Evolutionary conservation across 1,284 basidiomycete species (phyloP), one percentile per base, ranked within the genome.

Genomic region (Cutaneotrichosporon spelunceum): DNA sequence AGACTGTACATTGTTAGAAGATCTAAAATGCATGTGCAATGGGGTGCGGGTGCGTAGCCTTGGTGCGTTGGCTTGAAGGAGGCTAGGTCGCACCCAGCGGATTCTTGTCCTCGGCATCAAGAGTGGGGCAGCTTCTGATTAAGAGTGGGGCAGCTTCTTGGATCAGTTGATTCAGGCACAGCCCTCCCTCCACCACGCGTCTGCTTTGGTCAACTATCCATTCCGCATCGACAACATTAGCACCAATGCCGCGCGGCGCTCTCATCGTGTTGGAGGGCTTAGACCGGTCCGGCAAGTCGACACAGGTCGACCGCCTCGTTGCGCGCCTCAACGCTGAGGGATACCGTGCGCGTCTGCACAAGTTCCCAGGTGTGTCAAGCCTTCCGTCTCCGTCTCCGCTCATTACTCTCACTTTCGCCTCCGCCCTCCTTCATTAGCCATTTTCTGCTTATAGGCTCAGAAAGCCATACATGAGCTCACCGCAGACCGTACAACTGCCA

Each of bases 241-340:
- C 19, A 36, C 56, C 48, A 23, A 59, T 56, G 54, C 14, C 55
- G 13, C 65, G 78, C 59, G 92, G 90, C 1, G 83, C 87, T 7
- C 93, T 97, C 79, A 89, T 96, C 72, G 93, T 93, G 36, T 83
- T 96, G 59, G 93, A 97, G 78, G 93, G 93, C 2, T 85, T 96
- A n/a, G 93, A 96, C 75, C 83, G 90, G 63, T 92, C 90, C 0
- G 93, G 93, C 13, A 96, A 96, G 77, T 90, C 88, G 52, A 96
- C 92, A 0, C 93, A 96, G 74, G 87, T 87, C 0, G 80, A 83
- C 0, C 78, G 81, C 14, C 84, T 96, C 36, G 80, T 84, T 30
- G 74, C 83, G 1, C 81, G 80, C 23, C 78, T 91, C 26, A 63
- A 75, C 19, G 53, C 54, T 3, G 39, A 67, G 23, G 78, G 77